These are phyloP conservation scores for Petunia hybrid DNA, from an alignment of 305 asterid genomes.

Conservation along the genomic window DNA sequence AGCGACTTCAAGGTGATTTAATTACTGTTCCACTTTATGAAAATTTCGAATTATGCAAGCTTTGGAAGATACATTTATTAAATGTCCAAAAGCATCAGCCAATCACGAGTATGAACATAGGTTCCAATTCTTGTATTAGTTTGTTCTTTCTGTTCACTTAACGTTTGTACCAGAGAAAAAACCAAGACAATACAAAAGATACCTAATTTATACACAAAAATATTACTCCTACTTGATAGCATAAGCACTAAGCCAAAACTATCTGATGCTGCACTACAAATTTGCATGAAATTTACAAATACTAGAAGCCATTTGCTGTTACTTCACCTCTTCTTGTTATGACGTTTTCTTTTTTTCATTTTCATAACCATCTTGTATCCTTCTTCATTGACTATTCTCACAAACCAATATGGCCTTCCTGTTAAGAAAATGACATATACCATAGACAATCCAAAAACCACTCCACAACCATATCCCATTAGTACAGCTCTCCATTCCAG, in stretches of 20 bases:
- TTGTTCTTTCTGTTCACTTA: background rate
- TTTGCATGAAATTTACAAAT: background rate
- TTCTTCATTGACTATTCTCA: background rate
- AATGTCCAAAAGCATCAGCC: too few relatives aligned
- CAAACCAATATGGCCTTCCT: slow-evolving; percentile 35
- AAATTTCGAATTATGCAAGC: too few relatives aligned
- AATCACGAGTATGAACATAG: too few relatives aligned
- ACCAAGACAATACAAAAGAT: background rate
- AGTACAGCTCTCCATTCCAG: slow-evolving; percentile 44
- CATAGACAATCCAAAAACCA: slow-evolving; percentile 39
- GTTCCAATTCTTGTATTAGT: too few relatives aligned
- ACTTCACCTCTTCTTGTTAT: slow-evolving; percentile 5
- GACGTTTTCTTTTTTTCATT: background rate
- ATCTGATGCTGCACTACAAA: background rate
- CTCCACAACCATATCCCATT: slow-evolving; percentile 51
- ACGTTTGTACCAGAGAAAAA: too few relatives aligned
- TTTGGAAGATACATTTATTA: too few relatives aligned
- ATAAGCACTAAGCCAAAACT: slow-evolving; percentile 1
- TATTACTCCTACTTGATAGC: background rate
- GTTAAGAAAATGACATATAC: slow-evolving; percentile 31
- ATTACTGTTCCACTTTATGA: too few relatives aligned
- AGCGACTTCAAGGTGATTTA: too few relatives aligned
- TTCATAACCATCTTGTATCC: background rate
- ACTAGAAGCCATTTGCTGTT: background rate
- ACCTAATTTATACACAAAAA: background rate